phyloP scores from a whole-genome alignment of 164 flowering plant genomes.

The Tinospora cordifolia region DNA sequence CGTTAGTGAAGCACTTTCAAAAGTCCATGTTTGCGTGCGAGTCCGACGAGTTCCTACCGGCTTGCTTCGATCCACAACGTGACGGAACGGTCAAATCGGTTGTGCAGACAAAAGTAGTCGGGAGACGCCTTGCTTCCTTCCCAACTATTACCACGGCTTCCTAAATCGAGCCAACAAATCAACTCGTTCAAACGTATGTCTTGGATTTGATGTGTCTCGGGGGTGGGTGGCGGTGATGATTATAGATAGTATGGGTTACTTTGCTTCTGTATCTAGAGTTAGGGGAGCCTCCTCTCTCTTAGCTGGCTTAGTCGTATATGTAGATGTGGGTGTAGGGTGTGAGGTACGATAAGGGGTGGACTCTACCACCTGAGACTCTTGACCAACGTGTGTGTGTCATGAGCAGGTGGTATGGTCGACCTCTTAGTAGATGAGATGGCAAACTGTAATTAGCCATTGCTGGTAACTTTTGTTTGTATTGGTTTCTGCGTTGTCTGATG shows the following conservation, averaged over 20 bases:
- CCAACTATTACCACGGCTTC: not conserved
- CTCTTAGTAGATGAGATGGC: not conserved
- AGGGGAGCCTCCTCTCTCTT: no score
- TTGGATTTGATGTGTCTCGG: not conserved
- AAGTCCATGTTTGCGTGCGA: constrained; percentile 36
- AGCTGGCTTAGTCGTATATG: no score
- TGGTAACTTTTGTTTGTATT: no score
- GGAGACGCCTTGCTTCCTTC: constrained; percentile 5
- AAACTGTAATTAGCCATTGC: no score
- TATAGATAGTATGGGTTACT: not conserved
- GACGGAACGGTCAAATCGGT: constrained; percentile 33
- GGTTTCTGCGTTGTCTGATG: no score
- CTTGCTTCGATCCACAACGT: constrained; percentile 38
- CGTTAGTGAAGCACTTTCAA: constrained; percentile 38
- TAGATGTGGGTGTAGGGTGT: not conserved
- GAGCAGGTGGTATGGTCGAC: constrained; percentile 28
- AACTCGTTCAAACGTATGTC: not conserved
- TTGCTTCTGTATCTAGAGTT: no score
- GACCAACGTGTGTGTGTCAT: no score
- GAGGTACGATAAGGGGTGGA: constrained; percentile 21
- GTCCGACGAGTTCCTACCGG: constrained; percentile 44
- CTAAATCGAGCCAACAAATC: not conserved
- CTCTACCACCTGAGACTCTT: constrained; percentile 24
- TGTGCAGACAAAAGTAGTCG: constrained; percentile 16
- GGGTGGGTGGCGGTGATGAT: not conserved